phyloP scores from a whole-genome alignment of 1,284 basidiomycete species.

The Papiliotrema flavescens region DNA sequence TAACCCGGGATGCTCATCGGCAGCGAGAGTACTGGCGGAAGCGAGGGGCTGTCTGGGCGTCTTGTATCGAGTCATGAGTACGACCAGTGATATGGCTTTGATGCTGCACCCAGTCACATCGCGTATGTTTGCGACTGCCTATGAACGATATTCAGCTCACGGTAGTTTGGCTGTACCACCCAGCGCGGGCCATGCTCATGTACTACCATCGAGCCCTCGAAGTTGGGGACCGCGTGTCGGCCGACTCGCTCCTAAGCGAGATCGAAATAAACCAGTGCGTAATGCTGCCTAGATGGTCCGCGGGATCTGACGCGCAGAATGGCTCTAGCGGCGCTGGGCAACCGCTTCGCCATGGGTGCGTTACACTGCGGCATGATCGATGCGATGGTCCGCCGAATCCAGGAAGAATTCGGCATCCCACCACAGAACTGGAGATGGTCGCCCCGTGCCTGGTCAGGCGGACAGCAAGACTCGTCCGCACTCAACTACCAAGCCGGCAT shows the following conservation, averaged over 20 bases:
- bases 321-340: conserved; percentile 17
- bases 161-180: conserved; percentile 23
- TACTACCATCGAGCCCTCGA: conserved; percentile 34
- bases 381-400: conserved; percentile 18
- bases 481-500: conserved; percentile 2
- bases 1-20: conserved; percentile 23
- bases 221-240: conserved; percentile 15
- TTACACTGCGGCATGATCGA: conserved; percentile 29
- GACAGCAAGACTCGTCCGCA: neutral
- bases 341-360: conserved; percentile 24
- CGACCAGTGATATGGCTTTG: conserved; percentile 27
- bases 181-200: conserved; percentile 28
- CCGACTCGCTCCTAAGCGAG: conserved; percentile 24
- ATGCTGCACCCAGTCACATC: conserved; percentile 25
- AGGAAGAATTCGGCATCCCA: conserved; percentile 12
- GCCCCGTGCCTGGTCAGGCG: neutral
- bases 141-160: neutral
- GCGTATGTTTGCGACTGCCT: conserved; percentile 31
- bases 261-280: conserved; percentile 39
- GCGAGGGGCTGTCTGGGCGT: conserved; percentile 29
- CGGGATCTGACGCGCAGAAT: conserved; percentile 14
- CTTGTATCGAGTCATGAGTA: conserved; percentile 28
- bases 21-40: conserved; percentile 23
- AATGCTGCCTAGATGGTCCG: neutral
- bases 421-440: conserved; percentile 3